Evolutionary conservation across 257 asterid species (phyloP).

Genomic region (Nicotiana otophora): DNA sequence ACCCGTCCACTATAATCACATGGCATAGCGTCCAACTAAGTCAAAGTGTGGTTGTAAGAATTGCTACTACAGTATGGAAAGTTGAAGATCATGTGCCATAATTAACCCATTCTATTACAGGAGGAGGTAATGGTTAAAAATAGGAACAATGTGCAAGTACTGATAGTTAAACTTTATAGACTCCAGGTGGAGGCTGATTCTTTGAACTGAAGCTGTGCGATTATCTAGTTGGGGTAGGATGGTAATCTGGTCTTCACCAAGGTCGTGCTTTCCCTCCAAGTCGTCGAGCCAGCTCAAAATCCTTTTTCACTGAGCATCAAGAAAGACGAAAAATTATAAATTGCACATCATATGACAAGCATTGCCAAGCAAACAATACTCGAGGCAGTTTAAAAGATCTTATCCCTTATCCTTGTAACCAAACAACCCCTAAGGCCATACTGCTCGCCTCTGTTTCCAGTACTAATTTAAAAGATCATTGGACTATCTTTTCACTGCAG

Average conservation of each 20-base stretch:
- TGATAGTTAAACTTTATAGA: neutral
- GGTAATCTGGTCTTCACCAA: constrained; percentile 39
- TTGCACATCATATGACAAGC: constrained; percentile 9
- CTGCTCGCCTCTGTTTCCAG: neutral
- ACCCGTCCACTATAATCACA: neutral
- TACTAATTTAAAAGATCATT: neutral
- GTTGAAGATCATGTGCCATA: neutral
- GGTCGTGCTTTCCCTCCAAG: constrained; percentile 88
- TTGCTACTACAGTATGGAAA: neutral
- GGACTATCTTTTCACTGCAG: neutral
- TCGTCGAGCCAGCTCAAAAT: constrained; percentile 83
- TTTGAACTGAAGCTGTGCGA: neutral
- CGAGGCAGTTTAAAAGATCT: neutral
- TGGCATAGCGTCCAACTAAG: neutral
- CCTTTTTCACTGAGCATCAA: constrained; percentile 74
- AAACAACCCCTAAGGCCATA: neutral
- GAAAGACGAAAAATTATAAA: constrained; percentile 1
- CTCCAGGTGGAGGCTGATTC: neutral
- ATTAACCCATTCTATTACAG: neutral
- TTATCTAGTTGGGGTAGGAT: neutral
- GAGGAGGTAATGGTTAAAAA: neutral
- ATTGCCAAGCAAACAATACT: constrained; percentile 3
- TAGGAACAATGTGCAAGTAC: neutral
- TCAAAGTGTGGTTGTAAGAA: neutral
- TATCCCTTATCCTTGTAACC: too few species aligned